These are phyloP conservation scores for Agaricales sp. DNA, from an alignment of 1,284 basidiomycete genomes.

Conservation along the genomic window DNA sequence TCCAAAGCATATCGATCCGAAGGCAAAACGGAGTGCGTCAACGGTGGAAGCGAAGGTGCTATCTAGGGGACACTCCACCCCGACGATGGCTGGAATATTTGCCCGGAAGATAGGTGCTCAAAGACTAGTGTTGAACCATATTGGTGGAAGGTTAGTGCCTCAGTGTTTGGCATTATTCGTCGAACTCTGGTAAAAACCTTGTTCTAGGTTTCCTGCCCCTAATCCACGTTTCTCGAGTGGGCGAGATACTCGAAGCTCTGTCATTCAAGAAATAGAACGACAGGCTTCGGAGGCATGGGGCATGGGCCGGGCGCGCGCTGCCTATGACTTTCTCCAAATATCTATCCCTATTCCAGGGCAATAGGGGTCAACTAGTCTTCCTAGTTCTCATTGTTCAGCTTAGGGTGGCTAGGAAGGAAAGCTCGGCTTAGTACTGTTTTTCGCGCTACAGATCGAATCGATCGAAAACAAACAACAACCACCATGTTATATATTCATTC, in stretches of 20 bases:
- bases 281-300: constrained; percentile 56
- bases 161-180: no score
- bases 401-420: no score
- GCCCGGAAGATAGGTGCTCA: constrained; percentile 57
- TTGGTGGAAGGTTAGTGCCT: constrained; percentile 55
- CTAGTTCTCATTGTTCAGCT: no score
- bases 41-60: constrained; percentile 48
- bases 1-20: constrained; percentile 40
- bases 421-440: no score
- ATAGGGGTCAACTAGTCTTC: neutral
- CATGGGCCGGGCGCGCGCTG: constrained; percentile 36
- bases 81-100: constrained; percentile 75
- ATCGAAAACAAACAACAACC: no score
- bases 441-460: no score
- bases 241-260: constrained; percentile 26
- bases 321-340: constrained; percentile 61
- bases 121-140: constrained; percentile 74
- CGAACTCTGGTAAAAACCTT: constrained; percentile 3
- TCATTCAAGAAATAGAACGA: constrained; percentile 55
- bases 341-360: constrained; percentile 27
- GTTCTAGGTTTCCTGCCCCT: constrained; percentile 34
- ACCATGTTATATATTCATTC: constrained; percentile 11
- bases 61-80: constrained; percentile 74
- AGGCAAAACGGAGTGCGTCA: constrained; percentile 32
- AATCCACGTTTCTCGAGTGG: constrained; percentile 24